Base-by-base conservation (phyloP, 2,329 filamentous ascomycete species). In the Aspergillus brasiliensis region DNA sequence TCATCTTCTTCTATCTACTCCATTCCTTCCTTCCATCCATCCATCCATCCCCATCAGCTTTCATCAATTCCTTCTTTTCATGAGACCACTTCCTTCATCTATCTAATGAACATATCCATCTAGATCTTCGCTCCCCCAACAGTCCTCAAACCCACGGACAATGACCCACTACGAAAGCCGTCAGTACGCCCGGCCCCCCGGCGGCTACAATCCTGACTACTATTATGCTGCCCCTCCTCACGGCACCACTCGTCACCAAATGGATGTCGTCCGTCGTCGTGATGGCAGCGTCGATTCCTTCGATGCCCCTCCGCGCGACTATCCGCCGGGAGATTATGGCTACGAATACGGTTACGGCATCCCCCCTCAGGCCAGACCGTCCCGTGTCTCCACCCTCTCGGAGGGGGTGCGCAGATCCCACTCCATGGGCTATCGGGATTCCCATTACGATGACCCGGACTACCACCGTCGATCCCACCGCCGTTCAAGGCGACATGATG, bases 241-340 rank as follows among this genome's bases (percentile, higher is more conserved):
- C n/a, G 46, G 58, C 25, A 58, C 46, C 28, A 61, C 60, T 10
- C 55, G 53, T 40, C 58, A 63, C 37, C 59, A 60, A 23, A 58
- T 55, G 10, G 65, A 65, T 23, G 56, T 69, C 17, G 46, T 69
- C 56, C 67, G 69, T 60, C 69, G 65, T 55, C 62, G 56, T 21
- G 88, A 93, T 73, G 89, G 92, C 70, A 92, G 89, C 75, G 88
- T 88, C 48, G 79, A 89, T 25, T 88, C 88, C 2, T 31, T 96
- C 71, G 93, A 97, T 78, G 91, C 96, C 77, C 87, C 96, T 61
- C 86, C 87, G 65, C 88, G 92, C 66, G 91, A 96, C 67, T 96
- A 96, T 70, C 91, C 91, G 31, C 91, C 91, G 6, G 89, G 88
- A 38, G 69, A 67, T 11, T 61, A 62, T 38, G 63, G 59, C 27